Evolutionary conservation across 345 rosid genomes (phyloP).

Genomic region (Anastatica hierochuntica): DNA sequence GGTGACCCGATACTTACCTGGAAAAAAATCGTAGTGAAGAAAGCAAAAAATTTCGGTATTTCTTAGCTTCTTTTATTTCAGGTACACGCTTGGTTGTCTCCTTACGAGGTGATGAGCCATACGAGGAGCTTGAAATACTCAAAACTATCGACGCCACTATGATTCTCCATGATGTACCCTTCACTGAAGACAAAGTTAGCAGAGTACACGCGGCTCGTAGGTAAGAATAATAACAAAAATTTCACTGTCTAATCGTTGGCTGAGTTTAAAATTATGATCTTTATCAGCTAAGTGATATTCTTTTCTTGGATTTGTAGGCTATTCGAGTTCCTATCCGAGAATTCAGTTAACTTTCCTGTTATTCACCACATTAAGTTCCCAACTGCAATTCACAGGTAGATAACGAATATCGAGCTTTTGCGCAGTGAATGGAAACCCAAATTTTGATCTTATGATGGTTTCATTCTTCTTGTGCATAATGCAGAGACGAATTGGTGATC

Average conservation of each 20-base stretch:
- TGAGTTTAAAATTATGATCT: not conserved
- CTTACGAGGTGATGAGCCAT: constrained; percentile 71
- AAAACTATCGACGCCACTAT: constrained; percentile 59
- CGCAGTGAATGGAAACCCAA: not conserved
- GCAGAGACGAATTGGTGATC: constrained; percentile 91
- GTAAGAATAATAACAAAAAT: constrained; percentile 27
- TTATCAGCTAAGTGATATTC: not conserved
- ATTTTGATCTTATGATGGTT: constrained; percentile 6
- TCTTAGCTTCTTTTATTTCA: constrained; percentile 20
- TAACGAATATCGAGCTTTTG: not conserved
- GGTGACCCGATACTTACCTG: constrained; percentile 37
- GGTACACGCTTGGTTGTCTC: constrained; percentile 90
- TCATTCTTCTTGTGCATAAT: constrained; percentile 10
- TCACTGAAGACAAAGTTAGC: constrained; percentile 60
- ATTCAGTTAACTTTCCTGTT: constrained; percentile 61
- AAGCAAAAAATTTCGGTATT: not conserved
- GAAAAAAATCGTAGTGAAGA: not conserved
- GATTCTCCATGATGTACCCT: constrained; percentile 77
- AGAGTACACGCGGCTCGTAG: constrained; percentile 97
- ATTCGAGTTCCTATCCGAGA: constrained; percentile 73
- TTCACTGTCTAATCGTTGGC: not conserved
- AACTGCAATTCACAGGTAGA: constrained; percentile 58
- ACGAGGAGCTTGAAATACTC: constrained; percentile 67
- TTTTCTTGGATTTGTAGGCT: constrained; percentile 36
- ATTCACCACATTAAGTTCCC: constrained; percentile 90